Evolutionary conservation across 495 filamentous ascomycete species (phyloP), one percentile per base, ranked within the genome.

Genomic region (Aspergillus kassunensis): DNA sequence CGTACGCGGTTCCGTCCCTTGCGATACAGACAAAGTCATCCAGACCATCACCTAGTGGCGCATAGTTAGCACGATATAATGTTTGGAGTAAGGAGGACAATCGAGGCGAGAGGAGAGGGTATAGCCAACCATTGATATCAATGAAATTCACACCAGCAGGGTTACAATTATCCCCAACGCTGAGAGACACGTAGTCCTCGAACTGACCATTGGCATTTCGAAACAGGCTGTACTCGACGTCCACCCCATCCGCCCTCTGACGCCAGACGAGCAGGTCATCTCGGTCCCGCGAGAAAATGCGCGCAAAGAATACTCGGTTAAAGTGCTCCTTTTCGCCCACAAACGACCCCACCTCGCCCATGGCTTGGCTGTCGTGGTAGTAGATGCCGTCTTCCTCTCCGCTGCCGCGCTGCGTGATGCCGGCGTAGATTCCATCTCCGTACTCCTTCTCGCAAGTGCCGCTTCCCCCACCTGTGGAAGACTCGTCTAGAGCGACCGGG

Each of bases 81-180:
- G n/a, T n/a, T n/a, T n/a, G n/a, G n/a, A n/a, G n/a, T n/a, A n/a
- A n/a, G n/a, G n/a, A n/a, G n/a, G n/a, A n/a, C n/a, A n/a, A n/a
- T n/a, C n/a, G n/a, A n/a, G n/a, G n/a, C n/a, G n/a, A n/a, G n/a
- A n/a, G n/a, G n/a, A n/a, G n/a, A n/a, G 5, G 18, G 12, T 16
- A 16, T 15, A 15, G 29, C 41, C 68, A 58, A 20, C 66, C 62
- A 33, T 66, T 64, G 31, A 68, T 60, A 35, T 66, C 61, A 45
- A 47, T 56, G 11, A 57, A 54, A 29, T 51, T 34, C 15, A 53
- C 23, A 19, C 51, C 51, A 2, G n/a, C 31, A 6, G 51, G 34
- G 11, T 41, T 31, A 21, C 47, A 50, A 13, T 50, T 41, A 11
- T 33, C 30, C 7, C 13, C n/a, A n/a, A n/a, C 27, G 13, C 44